These are phyloP conservation scores for Larix sibirica DNA, from an alignment of 83 land plant species.

Conservation along the genomic window DNA sequence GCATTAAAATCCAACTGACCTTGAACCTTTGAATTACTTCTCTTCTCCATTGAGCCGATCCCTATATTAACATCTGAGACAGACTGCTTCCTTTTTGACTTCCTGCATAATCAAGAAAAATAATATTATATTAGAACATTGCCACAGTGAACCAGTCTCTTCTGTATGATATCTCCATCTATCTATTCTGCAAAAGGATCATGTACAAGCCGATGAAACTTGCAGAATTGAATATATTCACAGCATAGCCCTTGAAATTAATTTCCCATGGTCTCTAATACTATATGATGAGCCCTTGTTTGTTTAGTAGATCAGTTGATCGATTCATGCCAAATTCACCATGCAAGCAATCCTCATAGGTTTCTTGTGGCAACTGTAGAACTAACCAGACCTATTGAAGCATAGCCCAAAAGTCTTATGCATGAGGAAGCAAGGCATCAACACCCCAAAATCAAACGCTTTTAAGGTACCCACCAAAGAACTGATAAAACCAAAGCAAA, in stretches of 20 bases:
- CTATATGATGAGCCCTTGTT: neutral
- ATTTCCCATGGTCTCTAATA: neutral
- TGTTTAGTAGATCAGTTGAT: neutral
- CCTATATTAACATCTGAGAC: neutral
- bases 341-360: neutral
- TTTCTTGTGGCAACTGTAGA: neutral
- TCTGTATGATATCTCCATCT: too few relatives aligned
- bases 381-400: neutral
- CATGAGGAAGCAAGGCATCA: neutral
- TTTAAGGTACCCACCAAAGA: neutral
- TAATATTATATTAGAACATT: too few relatives aligned
- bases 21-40: neutral
- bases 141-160: too few relatives aligned
- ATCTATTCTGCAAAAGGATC: too few relatives aligned
- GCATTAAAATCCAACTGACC: slow-evolving; percentile 51
- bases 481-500: neutral
- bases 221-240: too few relatives aligned
- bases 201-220: too few relatives aligned
- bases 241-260: slow-evolving; percentile 1
- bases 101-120: slow-evolving; percentile 7
- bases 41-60: slow-evolving; percentile 1
- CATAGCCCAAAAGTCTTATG: neutral
- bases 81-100: slow-evolving; percentile 14
- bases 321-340: neutral
- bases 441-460: neutral